Percentiles rank a stretch among this genome's conserved stretches.
Evolutionary conservation across 2,329 filamentous ascomycete species (phyloP).

Genomic region (Xylaria sp.): DNA sequence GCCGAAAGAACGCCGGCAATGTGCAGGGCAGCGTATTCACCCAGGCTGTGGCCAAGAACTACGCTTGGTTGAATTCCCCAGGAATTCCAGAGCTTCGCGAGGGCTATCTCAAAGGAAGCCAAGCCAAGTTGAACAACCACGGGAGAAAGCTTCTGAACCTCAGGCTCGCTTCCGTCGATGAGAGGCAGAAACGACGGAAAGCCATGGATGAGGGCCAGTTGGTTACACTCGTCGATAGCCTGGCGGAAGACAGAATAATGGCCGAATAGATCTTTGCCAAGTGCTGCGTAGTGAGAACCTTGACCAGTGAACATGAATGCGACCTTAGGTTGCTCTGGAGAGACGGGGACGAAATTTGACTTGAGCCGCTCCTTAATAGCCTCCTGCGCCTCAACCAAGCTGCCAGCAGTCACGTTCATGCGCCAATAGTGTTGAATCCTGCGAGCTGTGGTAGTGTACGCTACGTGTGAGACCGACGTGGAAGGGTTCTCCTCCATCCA

Average conservation of each 20-base stretch:
- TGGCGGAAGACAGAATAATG: slow-evolving; percentile 60
- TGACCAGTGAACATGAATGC: slow-evolving; percentile 68
- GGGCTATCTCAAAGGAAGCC: slow-evolving; percentile 66
- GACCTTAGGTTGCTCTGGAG: slow-evolving; percentile 57
- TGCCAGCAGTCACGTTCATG: slow-evolving; percentile 58
- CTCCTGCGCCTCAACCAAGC: slow-evolving; percentile 55
- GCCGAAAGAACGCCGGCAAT: slow-evolving; percentile 76
- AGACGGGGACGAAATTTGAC: slow-evolving; percentile 57
- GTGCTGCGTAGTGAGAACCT: slow-evolving; percentile 63
- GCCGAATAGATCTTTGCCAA: slow-evolving; percentile 62
- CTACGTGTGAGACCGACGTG: slow-evolving; percentile 65
- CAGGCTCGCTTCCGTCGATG: slow-evolving; percentile 57
- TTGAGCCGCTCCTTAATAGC: slow-evolving; percentile 56
- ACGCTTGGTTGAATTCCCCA: slow-evolving; percentile 66
- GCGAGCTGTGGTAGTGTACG: slow-evolving; percentile 75
- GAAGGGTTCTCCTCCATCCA: slow-evolving; percentile 65
- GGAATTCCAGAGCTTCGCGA: slow-evolving; percentile 65
- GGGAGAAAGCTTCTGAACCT: slow-evolving; percentile 59
- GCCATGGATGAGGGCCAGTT: slow-evolving; percentile 60
- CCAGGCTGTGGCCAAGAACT: slow-evolving; percentile 71
- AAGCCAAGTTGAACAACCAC: slow-evolving; percentile 64
- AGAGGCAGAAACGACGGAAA: slow-evolving; percentile 67
- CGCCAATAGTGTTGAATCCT: slow-evolving; percentile 69
- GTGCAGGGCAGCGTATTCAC: slow-evolving; percentile 78
- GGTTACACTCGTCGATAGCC: slow-evolving; percentile 67